Base-by-base conservation (phyloP, 2,329 filamentous ascomycete genomes). In the Cladosporium sphaerospermum region DNA sequence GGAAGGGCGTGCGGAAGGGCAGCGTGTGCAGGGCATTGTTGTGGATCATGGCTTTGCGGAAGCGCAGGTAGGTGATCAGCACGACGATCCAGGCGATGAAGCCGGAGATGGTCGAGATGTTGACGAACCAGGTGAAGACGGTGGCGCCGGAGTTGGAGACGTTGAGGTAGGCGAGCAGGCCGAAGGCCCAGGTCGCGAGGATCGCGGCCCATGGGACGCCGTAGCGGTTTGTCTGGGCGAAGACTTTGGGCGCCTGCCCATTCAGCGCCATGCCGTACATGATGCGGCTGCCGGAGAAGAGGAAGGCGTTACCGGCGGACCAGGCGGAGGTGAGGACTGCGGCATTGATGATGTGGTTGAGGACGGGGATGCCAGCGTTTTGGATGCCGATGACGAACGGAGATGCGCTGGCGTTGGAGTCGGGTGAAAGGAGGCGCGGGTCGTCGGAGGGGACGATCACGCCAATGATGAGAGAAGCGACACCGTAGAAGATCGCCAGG, bases 291-390 rank as follows among this genome's bases (percentile, higher is more conserved):
- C 75, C 75, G 10, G 76, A 70, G 61, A 78, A 78, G 13, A 79
- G 66, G 62, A 77, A 78, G 2, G 75, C 73, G 61, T 81, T 82
- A 45, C 75, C 78, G 10, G 78, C 75, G 0, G 75, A 79, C 70
- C 77, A 78, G 1, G 84, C 84, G 13, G 82, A 85, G 8, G 85
- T 83, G 46, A 87, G 72, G 59, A 87, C 79, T 11, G 80, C 81
- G 19, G 78, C 83, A 62, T 88, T 88, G 70, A 87, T 83, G 57
- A 86, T 75, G 55, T 80, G 80, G 58, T 84, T 55, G 11, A 87
- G 75, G 1, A 77, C 78, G 1, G 67, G 64, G 45, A 88, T 79
- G 39, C 81, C 80, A 9, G 82, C 81, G 56, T 80, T 74, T 53
- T 78, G 69, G 56, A 82, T 80, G 14, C 79, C 79, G 57, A 88